phyloP scores from a whole-genome alignment of 768 basidiomycete genomes.

The Hygrophorus russula region DNA sequence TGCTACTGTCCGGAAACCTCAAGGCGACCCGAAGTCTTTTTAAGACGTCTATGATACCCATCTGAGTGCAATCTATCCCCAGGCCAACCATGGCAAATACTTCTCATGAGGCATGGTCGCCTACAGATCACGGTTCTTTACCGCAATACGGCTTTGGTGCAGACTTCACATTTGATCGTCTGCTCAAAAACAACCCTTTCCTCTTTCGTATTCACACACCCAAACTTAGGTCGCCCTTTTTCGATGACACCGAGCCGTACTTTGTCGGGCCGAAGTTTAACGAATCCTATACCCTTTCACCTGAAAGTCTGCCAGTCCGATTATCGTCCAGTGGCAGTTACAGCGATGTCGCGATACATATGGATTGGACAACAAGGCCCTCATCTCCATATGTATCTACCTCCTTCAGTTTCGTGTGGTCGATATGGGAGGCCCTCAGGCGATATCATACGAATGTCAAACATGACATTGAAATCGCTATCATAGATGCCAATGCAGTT shows the following conservation, averaged over 20 bases:
- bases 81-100: not conserved
- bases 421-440: conserved; percentile 70
- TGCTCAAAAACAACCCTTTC: conserved; percentile 57
- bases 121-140: conserved; percentile 18
- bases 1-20: no score
- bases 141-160: conserved; percentile 69
- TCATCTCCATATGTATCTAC: conserved; percentile 63
- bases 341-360: conserved; percentile 52
- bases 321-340: conserved; percentile 32
- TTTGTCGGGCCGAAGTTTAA: conserved; percentile 63
- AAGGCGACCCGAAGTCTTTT: no score
- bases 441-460: conserved; percentile 66
- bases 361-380: conserved; percentile 71
- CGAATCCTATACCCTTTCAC: conserved; percentile 27
- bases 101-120: not conserved
- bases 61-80: not conserved
- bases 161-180: conserved; percentile 48
- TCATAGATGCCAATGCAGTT: conserved; percentile 61
- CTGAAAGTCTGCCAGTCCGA: conserved; percentile 19
- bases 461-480: conserved; percentile 66
- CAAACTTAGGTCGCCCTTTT: conserved; percentile 42
- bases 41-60: no score
- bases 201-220: conserved; percentile 77
- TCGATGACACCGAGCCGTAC: conserved; percentile 46
- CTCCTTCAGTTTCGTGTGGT: conserved; percentile 76